Conservation (phyloP, 2,329 filamentous ascomycete genomes). For the Myriosclerotinia duriaeana region DNA sequence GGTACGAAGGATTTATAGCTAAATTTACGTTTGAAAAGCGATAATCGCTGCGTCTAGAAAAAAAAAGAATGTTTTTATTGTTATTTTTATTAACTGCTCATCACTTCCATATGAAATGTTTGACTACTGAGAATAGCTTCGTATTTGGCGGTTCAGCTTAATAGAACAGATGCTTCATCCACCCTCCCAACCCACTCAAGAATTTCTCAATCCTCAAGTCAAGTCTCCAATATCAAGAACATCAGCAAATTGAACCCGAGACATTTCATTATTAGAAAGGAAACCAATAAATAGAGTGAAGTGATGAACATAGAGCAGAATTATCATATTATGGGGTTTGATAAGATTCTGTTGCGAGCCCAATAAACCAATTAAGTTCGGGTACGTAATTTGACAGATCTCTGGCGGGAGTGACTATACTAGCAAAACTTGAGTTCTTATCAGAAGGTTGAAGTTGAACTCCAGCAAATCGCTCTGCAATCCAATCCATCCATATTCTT, state of each 20-base stretch:
- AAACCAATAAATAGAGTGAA: constrained; percentile 13
- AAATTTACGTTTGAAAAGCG: too few relatives aligned
- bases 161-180: too few relatives aligned
- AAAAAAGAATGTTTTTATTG: too few relatives aligned
- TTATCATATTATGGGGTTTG: constrained; percentile 12
- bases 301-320: constrained; percentile 13
- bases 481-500: constrained; percentile 21
- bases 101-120: too few relatives aligned
- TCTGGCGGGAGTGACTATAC: constrained; percentile 4
- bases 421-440: constrained; percentile 14
- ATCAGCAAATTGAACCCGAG: constrained; percentile 8
- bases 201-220: constrained; percentile 6
- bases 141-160: too few relatives aligned
- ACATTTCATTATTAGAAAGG: constrained; percentile 9
- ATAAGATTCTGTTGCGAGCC: constrained; percentile 10
- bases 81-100: too few relatives aligned
- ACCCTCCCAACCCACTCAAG: too few relatives aligned
- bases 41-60: too few relatives aligned
- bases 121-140: too few relatives aligned
- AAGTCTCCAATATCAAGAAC: constrained; percentile 6
- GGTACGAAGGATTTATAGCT: too few relatives aligned
- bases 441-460: constrained; percentile 13
- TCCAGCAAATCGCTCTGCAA: constrained; percentile 19
- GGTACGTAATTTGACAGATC: constrained; percentile 5
- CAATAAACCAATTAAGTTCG: constrained; percentile 14